Percentiles rank a stretch among this genome's conserved stretches.
These are phyloP conservation scores for Linnemannia elongata DNA, from an alignment of 192 early-diverging fungal genomes.

Conservation along the genomic window DNA sequence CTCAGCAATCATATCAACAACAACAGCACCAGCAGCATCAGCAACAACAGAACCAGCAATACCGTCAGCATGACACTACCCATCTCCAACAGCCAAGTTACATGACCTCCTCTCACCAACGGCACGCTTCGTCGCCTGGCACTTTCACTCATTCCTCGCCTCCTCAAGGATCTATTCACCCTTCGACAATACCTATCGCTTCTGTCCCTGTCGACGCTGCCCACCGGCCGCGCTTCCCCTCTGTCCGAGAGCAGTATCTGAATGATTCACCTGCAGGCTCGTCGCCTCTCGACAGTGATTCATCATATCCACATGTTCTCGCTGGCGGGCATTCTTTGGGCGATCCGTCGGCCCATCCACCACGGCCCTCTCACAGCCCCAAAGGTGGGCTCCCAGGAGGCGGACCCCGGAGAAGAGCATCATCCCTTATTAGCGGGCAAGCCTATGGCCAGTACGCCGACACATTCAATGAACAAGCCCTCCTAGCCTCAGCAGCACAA, in stretches of 20 bases:
- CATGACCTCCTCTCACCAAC: constrained; percentile 27
- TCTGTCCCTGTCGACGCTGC: constrained; percentile 41
- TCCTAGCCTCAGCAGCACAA: constrained; percentile 48
- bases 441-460: constrained; percentile 35
- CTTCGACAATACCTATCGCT: constrained; percentile 50
- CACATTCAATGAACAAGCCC: constrained; percentile 44
- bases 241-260: constrained; percentile 33
- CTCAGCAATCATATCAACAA: constrained; percentile 5
- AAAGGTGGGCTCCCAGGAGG: constrained; percentile 35
- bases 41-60: constrained; percentile 14
- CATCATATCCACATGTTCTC: constrained; percentile 22
- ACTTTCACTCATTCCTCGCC: constrained; percentile 27
- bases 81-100: constrained; percentile 16
- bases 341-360: constrained; percentile 4
- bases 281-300: constrained; percentile 36
- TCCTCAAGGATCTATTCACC: constrained; percentile 43
- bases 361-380: constrained; percentile 3
- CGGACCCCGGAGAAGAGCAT: constrained; percentile 41
- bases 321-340: not conserved
- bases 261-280: constrained; percentile 45
- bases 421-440: constrained; percentile 30
- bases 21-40: constrained; percentile 3
- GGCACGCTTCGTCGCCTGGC: constrained; percentile 22
- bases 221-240: constrained; percentile 25
- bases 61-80: constrained; percentile 7